Base-by-base conservation (phyloP, 2,329 filamentous ascomycete species). In the Scopulariopsis brevicaulis region DNA sequence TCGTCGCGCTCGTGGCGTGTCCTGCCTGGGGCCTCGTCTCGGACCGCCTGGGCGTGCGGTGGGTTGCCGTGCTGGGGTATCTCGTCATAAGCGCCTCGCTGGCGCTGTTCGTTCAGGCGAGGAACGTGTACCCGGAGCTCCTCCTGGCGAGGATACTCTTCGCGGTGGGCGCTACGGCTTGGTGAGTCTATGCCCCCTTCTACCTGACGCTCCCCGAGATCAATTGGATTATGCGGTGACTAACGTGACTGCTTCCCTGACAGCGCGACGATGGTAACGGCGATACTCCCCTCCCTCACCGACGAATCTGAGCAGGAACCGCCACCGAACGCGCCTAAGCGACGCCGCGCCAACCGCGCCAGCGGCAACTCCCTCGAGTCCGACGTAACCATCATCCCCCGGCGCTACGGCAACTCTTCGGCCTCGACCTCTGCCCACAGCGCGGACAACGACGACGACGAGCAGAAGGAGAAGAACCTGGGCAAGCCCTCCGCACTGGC, bases 241-340 rank as follows among this genome's bases (percentile, higher is more conserved):
- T 50, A 24, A 50, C 46, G 8, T 50, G n/a, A 14, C 20, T 32
- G 8, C 46, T 14, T 50, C n/a, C 46, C 46, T n/a, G 20, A 50
- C 46, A 84, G 81, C 5, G 81, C 91, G 15, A 97, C 94, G 1
- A 99, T 99, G 94, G 94, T 99, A 22, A 97, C 94, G 10, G 94
- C 94, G 3, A 90, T 96, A 53, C 77, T 99, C 25, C 94, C 94
- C 1, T 85, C 81, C 12, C 72, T 87, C 63, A 85, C 83, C 5
- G 79, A 80, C 61, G 80, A 82, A 35, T 72, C 67, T 46, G 67
- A 67, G 46, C 62, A 65, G 1, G 6, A 37, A 22, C 62, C 59
- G 46, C 66, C 63, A 60, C 61, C 67, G 64, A 51, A 15, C n/a
- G 57, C 57, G 1, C 67, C 65, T 37, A 75, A 76, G 64, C 67